Base-by-base conservation (phyloP, 352 stramenopile species). In the Phytophthora meadii region DNA sequence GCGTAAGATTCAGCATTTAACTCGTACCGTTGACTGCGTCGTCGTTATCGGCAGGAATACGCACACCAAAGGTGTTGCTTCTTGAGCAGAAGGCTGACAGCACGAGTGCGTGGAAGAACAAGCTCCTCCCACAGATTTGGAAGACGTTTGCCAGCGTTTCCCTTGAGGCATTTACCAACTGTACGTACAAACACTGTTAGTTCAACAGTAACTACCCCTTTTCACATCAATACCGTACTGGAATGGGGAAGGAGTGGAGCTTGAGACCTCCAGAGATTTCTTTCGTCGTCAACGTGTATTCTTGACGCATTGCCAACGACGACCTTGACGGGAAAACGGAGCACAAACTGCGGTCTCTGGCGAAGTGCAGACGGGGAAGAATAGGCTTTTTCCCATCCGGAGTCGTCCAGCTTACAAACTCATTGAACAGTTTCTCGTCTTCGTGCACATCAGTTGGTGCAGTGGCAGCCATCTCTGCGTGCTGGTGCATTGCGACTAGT, bases 101-200 rank as follows among this genome's bases (percentile, higher is more conserved):
- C 19, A 96, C 54, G 8, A 94, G 67, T 19, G 86, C 89, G 53
- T 96, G 86, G 70, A 96, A 96, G 46, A 94, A 90, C n/a, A 96
- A 60, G 61, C 85, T 96, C 57, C 92, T 78, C 2, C 86, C 86
- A 51, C 82, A 92, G 36, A 96, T 83, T 68, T 92, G 76, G n/a
- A 96, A 70, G 44, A 94, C 80, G 22, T 73, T 88, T 12, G 61
- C 68, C 22, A 96, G 58, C 5, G 81, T 93, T 48, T 74, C 74
- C 3, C 70, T 71, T 15, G 88, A 91, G n/a, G 79, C 76, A 41
- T 89, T 87, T 8, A 65, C 56, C 3, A 93, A 57, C 82, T 94
- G 32, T 10, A 56, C 30, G 45, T 6, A 30, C 61, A 45, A 30
- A 64, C 30, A 30, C 32, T 42, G 36, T 72, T 34, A 75, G 52